Percentiles rank a stretch among this genome's conserved stretches.
Evolutionary conservation across 2,329 filamentous ascomycete genomes (phyloP).

Genomic region (Cordyceps fumosorosea): DNA sequence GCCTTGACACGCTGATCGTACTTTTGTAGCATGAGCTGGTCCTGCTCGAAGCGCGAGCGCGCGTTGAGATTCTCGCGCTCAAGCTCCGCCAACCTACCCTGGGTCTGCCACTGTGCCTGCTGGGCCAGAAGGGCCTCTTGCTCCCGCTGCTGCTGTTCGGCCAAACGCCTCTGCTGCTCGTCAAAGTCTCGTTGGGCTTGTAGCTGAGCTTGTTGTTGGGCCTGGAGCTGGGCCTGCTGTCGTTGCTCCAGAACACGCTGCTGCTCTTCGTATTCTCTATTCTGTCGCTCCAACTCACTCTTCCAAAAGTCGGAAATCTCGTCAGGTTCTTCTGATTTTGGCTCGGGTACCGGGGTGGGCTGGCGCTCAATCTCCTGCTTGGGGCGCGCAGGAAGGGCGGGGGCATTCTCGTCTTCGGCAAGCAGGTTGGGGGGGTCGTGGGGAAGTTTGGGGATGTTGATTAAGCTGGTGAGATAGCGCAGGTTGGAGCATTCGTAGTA

Average conservation of each 20-base stretch:
- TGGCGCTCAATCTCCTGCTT: slow-evolving; percentile 65
- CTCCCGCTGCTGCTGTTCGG: slow-evolving; percentile 83
- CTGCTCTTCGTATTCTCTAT: slow-evolving; percentile 91
- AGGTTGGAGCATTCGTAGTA: slow-evolving; percentile 99
- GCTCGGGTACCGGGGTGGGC: slow-evolving; percentile 62
- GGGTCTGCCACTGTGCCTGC: slow-evolving; percentile 88
- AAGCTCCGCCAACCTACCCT: slow-evolving; percentile 89
- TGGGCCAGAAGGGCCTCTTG: slow-evolving; percentile 85
- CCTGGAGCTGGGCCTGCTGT: slow-evolving; percentile 71
- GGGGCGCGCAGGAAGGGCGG: slow-evolving; percentile 73
- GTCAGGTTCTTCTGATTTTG: slow-evolving; percentile 74
- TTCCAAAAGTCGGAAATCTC: slow-evolving; percentile 99
- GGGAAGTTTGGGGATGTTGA: slow-evolving; percentile 91
- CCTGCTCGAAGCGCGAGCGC: slow-evolving; percentile 90
- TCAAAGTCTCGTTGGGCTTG: slow-evolving; percentile 94
- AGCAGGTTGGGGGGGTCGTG: slow-evolving; percentile 89
- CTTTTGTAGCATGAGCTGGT: slow-evolving; percentile 94
- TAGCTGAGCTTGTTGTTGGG: slow-evolving; percentile 74
- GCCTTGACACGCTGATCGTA: slow-evolving; percentile 94
- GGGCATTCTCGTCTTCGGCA: slow-evolving; percentile 75
- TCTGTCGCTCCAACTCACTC: slow-evolving; percentile 81
- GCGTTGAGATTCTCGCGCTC: slow-evolving; percentile 94
- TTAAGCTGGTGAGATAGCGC: slow-evolving; percentile 90
- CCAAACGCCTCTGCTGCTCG: slow-evolving; percentile 80
- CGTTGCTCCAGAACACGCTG: slow-evolving; percentile 83